Evolutionary conservation across 1,284 basidiomycete genomes (phyloP), one percentile per base, ranked within the genome.

Genomic region (Tranzscheliella williamsii): DNA sequence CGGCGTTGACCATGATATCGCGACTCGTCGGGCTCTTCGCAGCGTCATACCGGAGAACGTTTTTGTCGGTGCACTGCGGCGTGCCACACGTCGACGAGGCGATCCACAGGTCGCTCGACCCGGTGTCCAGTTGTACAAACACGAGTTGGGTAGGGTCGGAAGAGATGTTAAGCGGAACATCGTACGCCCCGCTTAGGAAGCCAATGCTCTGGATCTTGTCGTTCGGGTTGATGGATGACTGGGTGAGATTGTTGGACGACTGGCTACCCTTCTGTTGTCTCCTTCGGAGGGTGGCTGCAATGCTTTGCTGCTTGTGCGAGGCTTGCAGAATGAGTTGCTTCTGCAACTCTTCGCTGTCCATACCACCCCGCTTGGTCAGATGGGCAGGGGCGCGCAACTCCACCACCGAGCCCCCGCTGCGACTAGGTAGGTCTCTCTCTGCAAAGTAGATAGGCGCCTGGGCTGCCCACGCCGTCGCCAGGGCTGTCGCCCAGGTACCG

Each of bases 61-160:
- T 26, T 6, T 22, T 4, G 4, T 26, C 27, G 7, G 33, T 16
- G 26, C 64, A 67, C 27, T 42, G 33, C 16, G 4, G 2, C 11
- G 46, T 33, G 4, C 21, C 31, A 22, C 64, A 67, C 15, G n/a
- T 16, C 23, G 41, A 26, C 9, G 64, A 67, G 17, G 65, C 44
- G 42, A 67, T 26, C 64, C 64, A 67, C 5, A 67, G 49, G 20
- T 67, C 64, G n/a, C 53, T 34, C 2, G 64, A 67, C 0, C 61
- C 64, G 1, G 64, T 67, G 36, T 67, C 64, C 24, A 67, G 51
- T 42, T 67, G 55, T 12, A 67, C 64, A 42, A 64, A 64, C 2
- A 61, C 48, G 4, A 49, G 40, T 27, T 67, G 64, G 3, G 53
- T 18, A 4, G 57, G 42, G 17, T 45, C 16, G 7, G 64, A 54